Base-by-base conservation (phyloP, 495 filamentous ascomycete genomes). In the Xylaria palmicola region DNA sequence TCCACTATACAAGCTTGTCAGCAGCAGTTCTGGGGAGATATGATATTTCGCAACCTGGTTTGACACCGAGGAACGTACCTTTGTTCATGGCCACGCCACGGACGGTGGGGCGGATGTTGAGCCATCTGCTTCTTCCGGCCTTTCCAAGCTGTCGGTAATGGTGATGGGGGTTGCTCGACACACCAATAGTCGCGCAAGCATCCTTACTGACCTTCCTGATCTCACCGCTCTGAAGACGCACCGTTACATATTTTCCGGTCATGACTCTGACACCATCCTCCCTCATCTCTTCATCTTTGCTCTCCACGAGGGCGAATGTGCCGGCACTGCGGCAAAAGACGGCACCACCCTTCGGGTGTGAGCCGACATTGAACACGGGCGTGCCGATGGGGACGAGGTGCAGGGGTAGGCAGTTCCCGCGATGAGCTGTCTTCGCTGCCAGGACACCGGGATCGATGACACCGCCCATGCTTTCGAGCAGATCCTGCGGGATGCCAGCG, bases 61-160 rank as follows among this genome's bases (percentile, higher is more conserved):
- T 22, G 20, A 41, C 19, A 29, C 17, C 26, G 37, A 37, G 13
- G 40, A 10, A 75, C 83, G 68, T 76, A 89, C 87, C 81, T 61
- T 93, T 92, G 75, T 98, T 98, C 94, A 98, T 98, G 19, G 94
- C 94, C 68, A 98, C 74, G 87, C 94, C 94, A 77, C 94, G 84
- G 34, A 98, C 94, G 6, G 94, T 97, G 0, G 94, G 94, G 61
- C 94, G 79, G 67, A 96, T 95, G 60, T 92, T 92, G 63, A 97
- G 74, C 93, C 92, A 97, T 66, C 94, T 83, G 45, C 86, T 90
- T 62, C 94, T 84, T 62, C 94, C 94, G 56, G 94, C 94, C 77
- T 98, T 98, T 69, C 94, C 94, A 53, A 98, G 81, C 68, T 96
- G 92, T 63, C 85, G 77, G 71, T 94, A 92, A 59, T 96, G 90